These are phyloP conservation scores for Verruconis gallopava DNA, from an alignment of 2,329 filamentous ascomycete genomes.

Conservation along the genomic window DNA sequence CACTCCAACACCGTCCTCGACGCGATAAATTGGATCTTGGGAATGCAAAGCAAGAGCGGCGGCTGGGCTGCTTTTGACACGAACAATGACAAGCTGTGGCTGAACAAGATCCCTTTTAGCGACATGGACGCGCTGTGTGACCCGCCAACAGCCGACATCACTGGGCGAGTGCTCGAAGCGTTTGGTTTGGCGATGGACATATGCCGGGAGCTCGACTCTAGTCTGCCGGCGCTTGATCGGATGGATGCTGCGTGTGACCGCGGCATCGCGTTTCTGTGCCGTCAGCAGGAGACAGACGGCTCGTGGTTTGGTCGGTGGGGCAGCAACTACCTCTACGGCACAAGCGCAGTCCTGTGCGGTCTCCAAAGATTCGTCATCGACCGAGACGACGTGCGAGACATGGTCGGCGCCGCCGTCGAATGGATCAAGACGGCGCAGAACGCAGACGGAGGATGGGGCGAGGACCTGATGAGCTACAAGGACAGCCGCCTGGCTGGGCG, in stretches of 20 bases:
- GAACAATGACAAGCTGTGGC: constrained; percentile 1
- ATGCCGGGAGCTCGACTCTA: too few species aligned
- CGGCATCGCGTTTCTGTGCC: neutral
- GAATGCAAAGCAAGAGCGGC: constrained; percentile 1
- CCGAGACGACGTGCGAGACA: neutral
- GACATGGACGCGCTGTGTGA: constrained; percentile 1
- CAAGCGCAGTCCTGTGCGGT: constrained; percentile 1
- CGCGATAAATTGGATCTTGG: neutral
- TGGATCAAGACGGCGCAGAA: constrained; percentile 1
- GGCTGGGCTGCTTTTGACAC: constrained; percentile 3
- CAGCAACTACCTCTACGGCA: constrained; percentile 2
- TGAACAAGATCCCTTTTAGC: constrained; percentile 1
- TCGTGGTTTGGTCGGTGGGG: constrained; percentile 2
- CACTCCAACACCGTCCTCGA: neutral
- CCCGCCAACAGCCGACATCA: neutral
- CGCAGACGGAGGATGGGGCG: constrained; percentile 2
- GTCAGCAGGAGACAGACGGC: neutral
- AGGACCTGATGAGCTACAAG: constrained; percentile 1
- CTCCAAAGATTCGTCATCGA: constrained; percentile 1
- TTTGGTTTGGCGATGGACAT: neutral
- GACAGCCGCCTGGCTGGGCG: neutral
- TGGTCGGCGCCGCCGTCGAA: neutral
- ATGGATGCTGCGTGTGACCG: neutral
- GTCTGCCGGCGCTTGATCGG: neutral
- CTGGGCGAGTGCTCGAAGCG: constrained; percentile 4